Conservation (phyloP, 495 filamentous ascomycete species). For the Aeminium ludgeri region DNA sequence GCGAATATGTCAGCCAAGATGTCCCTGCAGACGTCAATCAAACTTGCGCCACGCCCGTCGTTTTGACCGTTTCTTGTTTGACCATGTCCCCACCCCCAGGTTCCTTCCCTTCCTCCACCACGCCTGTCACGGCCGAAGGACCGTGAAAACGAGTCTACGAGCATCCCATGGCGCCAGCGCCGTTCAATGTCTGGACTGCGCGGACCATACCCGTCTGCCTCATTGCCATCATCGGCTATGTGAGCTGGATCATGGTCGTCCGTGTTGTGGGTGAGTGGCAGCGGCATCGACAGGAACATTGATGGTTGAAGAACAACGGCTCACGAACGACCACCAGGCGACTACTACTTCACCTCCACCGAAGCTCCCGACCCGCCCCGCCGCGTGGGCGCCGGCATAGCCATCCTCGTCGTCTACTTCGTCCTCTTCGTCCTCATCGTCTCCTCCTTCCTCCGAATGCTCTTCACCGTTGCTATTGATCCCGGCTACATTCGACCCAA, state of each 20-base stretch:
- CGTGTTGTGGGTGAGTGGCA: conserved; percentile 36
- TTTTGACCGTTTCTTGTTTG: no score
- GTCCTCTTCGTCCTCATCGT: not conserved
- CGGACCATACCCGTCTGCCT: conserved; percentile 41
- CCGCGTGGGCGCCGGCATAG: not conserved
- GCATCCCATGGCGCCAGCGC: no score
- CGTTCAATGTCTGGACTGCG: conserved; percentile 16
- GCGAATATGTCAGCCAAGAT: no score
- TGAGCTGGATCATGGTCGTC: conserved; percentile 41
- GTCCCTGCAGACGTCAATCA: no score
- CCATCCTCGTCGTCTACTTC: not conserved
- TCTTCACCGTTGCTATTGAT: not conserved
- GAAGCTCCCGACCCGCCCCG: no score
- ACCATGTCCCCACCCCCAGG: no score
- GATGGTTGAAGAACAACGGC: not conserved
- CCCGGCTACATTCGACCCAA: not conserved
- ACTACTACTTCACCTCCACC: no score
- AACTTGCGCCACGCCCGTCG: no score
- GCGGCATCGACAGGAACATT: not conserved
- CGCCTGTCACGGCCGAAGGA: no score
- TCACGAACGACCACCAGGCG: no score
- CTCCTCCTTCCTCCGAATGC: not conserved
- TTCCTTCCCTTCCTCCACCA: no score
- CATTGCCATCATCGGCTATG: conserved; percentile 40
- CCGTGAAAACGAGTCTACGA: no score